phyloP scores from a whole-genome alignment of 495 filamentous ascomycete species.

The Daldinia decipiens region DNA sequence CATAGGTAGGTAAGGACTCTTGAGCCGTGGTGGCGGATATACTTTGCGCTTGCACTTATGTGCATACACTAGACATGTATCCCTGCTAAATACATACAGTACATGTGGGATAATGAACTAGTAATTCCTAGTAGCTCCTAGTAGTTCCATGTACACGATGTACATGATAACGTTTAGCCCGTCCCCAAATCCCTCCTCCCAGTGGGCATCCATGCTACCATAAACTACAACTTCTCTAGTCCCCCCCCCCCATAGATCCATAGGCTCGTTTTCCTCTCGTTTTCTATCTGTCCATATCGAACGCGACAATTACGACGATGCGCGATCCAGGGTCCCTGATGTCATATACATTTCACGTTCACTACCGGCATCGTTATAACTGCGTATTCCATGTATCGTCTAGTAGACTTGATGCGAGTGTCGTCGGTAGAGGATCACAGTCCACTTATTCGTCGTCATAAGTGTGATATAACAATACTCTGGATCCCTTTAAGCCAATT shows the following conservation, averaged over 20 bases:
- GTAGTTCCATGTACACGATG: constrained; percentile 27
- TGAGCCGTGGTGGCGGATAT: constrained; percentile 5
- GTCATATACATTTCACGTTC: constrained; percentile 16
- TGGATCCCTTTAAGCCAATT: constrained; percentile 14
- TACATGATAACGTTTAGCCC: constrained; percentile 40
- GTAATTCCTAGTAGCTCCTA: constrained; percentile 11
- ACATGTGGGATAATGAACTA: constrained; percentile 2
- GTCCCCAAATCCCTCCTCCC: constrained; percentile 10
- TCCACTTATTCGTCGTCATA: constrained; percentile 34
- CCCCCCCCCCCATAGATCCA: constrained; percentile 10
- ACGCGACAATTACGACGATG: constrained; percentile 36
- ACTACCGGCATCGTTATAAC: constrained; percentile 23
- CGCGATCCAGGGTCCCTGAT: constrained; percentile 31
- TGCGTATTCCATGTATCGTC: constrained; percentile 46
- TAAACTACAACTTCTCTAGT: constrained; percentile 33
- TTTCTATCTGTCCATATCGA: constrained; percentile 12
- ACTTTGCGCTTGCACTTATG: not conserved
- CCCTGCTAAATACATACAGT: constrained; percentile 27
- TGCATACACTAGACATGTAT: not conserved
- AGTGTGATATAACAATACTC: constrained; percentile 20
- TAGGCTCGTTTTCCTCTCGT: constrained; percentile 17
- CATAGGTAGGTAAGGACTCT: not conserved
- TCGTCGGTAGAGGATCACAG: constrained; percentile 36
- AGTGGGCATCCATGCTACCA: constrained; percentile 20
- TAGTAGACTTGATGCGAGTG: constrained; percentile 34